Evolutionary conservation across 208 protist genomes (phyloP), one percentile per base, ranked within the genome.

Genomic region (Leishmania tarentolae): DNA sequence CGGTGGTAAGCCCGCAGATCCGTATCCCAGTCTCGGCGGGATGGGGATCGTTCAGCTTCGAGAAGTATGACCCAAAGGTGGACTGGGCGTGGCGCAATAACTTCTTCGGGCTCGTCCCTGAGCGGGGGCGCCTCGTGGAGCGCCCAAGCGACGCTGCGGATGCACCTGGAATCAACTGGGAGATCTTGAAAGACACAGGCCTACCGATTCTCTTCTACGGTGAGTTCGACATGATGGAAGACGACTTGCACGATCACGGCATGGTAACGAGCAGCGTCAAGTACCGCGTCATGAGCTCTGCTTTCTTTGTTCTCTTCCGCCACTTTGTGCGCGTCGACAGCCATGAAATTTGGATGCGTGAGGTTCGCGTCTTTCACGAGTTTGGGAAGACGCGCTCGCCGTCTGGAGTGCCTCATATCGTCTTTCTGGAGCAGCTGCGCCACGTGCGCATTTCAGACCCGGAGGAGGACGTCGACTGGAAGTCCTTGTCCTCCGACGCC

Each of bases 51-150:
- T 82, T 87, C n/a, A 73, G 83, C 52, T 94, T 91, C 76, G 83
- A 76, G 24, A 78, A 81, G 61, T 89, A 91, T 86, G 94, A 97
- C 72, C 79, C 92, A 2, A 88, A 87, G 50, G 87, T 97, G 17
- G 94, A 97, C 84, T 97, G 94, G 94, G 92, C 89, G 47, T 97
- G 92, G 92, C 88, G 94, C 44, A 94, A 95, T 69, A 76, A 94
- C 73, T 96, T 87, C 82, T 94, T 86, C 80, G 94, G 92, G 5
- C 50, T 93, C 6, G 44, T 57, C 8, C 46, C 68, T 9, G 53
- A 37, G 13, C 47, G 28, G 17, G 72, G 85, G 44, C 73, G 78
- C 24, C 79, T 81, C 11, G 76, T 92, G n/a, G 82, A 80, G 42
- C 86, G 90, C 13, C 84, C 82, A 3, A 35, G 11, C 11, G 61